Evolutionary conservation across 768 basidiomycete genomes (phyloP).

Genomic region (Pleurotus djamor): DNA sequence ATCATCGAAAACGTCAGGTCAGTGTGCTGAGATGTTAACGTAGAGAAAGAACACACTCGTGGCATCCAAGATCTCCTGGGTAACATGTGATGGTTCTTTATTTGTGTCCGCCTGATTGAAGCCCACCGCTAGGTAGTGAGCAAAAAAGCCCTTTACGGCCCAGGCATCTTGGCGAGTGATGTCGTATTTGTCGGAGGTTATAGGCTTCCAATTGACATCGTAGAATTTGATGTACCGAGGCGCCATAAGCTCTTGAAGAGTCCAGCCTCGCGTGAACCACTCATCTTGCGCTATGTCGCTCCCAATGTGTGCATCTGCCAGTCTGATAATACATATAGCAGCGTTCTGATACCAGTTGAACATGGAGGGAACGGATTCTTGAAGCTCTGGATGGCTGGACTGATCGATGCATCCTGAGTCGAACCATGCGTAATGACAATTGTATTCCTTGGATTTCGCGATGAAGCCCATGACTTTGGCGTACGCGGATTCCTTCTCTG

Average conservation of each 20-base stretch:
- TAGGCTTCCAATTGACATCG: neutral
- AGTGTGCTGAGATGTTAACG: neutral
- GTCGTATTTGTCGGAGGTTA: neutral
- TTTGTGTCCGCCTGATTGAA: neutral
- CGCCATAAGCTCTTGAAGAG: neutral
- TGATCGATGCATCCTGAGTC: constrained; percentile 1
- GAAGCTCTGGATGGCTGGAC: neutral
- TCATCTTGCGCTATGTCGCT: neutral
- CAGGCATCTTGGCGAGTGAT: neutral
- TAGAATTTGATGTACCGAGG: neutral
- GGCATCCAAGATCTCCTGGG: neutral
- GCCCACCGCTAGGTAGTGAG: neutral
- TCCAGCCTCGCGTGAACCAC: neutral
- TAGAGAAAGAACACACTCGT: neutral
- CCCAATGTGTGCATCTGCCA: neutral
- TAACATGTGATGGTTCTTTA: neutral
- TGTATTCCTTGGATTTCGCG: neutral
- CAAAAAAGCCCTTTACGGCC: neutral
- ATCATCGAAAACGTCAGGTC: neutral
- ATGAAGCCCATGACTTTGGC: neutral
- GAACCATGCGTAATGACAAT: neutral
- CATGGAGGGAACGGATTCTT: neutral
- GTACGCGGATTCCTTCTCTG: neutral
- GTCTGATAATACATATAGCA: neutral
- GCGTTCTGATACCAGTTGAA: neutral